Percentiles rank a stretch among this genome's conserved stretches.
phyloP scores from a whole-genome alignment of 2,329 filamentous ascomycete genomes.

The Neonectria punicea region DNA sequence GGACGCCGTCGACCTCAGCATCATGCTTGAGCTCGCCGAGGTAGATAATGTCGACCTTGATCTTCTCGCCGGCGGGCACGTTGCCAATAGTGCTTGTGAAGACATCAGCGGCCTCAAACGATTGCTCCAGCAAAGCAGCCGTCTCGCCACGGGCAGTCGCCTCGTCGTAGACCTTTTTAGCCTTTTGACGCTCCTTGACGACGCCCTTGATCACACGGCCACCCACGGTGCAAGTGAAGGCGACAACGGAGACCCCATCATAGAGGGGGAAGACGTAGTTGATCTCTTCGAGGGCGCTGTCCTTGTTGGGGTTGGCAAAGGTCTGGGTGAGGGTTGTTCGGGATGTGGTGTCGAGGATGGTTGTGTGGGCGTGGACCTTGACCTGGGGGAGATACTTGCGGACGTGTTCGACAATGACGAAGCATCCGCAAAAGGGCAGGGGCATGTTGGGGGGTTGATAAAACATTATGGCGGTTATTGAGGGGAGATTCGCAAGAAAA shows the following conservation, averaged over 20 bases:
- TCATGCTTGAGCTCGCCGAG: slow-evolving; percentile 79
- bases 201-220: slow-evolving; percentile 69
- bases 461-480: slow-evolving; percentile 8
- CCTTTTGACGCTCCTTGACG: slow-evolving; percentile 73
- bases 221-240: slow-evolving; percentile 73
- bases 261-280: slow-evolving; percentile 78
- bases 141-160: slow-evolving; percentile 69
- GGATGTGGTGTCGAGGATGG: slow-evolving; percentile 65
- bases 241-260: slow-evolving; percentile 76
- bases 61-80: slow-evolving; percentile 65
- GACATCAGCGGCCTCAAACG: slow-evolving; percentile 68
- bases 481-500: background rate
- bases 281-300: slow-evolving; percentile 54
- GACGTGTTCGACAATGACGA: slow-evolving; percentile 36
- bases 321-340: slow-evolving; percentile 63
- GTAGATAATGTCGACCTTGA: slow-evolving; percentile 72
- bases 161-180: slow-evolving; percentile 67
- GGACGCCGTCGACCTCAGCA: slow-evolving; percentile 71
- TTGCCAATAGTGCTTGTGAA: slow-evolving; percentile 77
- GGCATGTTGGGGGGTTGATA: background rate
- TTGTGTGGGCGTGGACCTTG: slow-evolving; percentile 66
- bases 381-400: slow-evolving; percentile 67
- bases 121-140: slow-evolving; percentile 73
- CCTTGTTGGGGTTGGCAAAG: slow-evolving; percentile 66
- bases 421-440: slow-evolving; percentile 48